These are phyloP conservation scores for Nigrograna mackinnonii DNA, from an alignment of 2,329 filamentous ascomycete species.

Conservation along the genomic window DNA sequence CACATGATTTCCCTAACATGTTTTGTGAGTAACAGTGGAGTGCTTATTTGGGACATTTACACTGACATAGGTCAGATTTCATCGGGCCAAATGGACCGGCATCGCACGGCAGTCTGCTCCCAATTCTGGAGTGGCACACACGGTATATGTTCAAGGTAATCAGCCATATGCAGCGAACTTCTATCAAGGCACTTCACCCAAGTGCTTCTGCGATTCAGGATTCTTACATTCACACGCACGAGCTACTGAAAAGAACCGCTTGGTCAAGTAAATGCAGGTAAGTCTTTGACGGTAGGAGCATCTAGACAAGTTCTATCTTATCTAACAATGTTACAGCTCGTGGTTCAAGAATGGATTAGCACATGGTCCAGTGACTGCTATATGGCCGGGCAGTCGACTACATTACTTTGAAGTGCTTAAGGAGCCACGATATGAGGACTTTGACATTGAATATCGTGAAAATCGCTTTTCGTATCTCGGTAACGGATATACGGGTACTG, in stretches of 20 bases:
- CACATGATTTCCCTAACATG: constrained; percentile 1
- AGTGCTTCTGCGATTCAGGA: neutral
- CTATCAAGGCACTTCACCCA: constrained; percentile 2
- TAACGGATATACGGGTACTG: constrained; percentile 1
- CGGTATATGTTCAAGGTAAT: constrained; percentile 2
- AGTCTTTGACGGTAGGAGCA: no score
- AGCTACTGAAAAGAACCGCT: constrained; percentile 3
- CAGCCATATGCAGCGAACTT: neutral
- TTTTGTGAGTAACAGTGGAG: no score
- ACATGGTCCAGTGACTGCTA: constrained; percentile 2
- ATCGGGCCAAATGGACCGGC: constrained; percentile 2
- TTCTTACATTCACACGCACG: constrained; percentile 5
- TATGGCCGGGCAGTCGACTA: constrained; percentile 3
- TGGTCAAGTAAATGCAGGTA: constrained; percentile 3
- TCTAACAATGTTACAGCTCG: no score
- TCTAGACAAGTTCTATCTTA: no score
- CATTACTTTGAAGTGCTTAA: constrained; percentile 6
- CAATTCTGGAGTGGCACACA: constrained; percentile 3
- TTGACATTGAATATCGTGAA: constrained; percentile 2
- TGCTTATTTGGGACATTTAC: no score
- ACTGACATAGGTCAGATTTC: no score
- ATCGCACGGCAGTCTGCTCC: neutral
- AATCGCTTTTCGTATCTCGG: constrained; percentile 6
- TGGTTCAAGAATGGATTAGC: constrained; percentile 8
- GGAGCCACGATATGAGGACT: constrained; percentile 3